Evolutionary conservation across 192 early-diverging fungal genomes (phyloP).

Genomic region (Tieghemiomyces parasiticus): DNA sequence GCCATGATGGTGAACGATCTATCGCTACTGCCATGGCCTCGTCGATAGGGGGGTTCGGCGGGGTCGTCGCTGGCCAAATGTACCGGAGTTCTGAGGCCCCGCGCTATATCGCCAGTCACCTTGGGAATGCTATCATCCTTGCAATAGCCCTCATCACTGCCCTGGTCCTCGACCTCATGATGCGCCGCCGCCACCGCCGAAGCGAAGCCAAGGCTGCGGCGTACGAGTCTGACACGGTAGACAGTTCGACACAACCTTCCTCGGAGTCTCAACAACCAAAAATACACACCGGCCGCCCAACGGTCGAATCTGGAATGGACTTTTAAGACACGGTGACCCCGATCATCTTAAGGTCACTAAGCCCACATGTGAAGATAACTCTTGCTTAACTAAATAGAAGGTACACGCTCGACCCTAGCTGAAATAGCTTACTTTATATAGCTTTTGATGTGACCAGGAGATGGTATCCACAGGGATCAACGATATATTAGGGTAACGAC

Average conservation of each 20-base stretch:
- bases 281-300: no score
- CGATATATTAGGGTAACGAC: no score
- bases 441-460: no score
- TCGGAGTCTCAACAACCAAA: not conserved
- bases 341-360: no score
- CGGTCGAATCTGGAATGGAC: no score
- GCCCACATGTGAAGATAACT: no score
- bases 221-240: not conserved
- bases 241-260: not conserved
- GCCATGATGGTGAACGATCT: not conserved
- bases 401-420: no score
- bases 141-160: not conserved
- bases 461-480: no score
- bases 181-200: not conserved
- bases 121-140: not conserved
- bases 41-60: not conserved
- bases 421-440: no score
- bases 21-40: not conserved
- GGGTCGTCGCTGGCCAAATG: not conserved
- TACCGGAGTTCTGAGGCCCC: slow-evolving; percentile 7
- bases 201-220: not conserved
- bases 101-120: slow-evolving; percentile 4
- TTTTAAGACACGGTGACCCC: no score
- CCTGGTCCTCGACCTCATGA: not conserved
- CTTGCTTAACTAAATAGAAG: no score